Conservation (phyloP, 805 yeast genomes). For the Zygosaccharomyces siamensis region DNA sequence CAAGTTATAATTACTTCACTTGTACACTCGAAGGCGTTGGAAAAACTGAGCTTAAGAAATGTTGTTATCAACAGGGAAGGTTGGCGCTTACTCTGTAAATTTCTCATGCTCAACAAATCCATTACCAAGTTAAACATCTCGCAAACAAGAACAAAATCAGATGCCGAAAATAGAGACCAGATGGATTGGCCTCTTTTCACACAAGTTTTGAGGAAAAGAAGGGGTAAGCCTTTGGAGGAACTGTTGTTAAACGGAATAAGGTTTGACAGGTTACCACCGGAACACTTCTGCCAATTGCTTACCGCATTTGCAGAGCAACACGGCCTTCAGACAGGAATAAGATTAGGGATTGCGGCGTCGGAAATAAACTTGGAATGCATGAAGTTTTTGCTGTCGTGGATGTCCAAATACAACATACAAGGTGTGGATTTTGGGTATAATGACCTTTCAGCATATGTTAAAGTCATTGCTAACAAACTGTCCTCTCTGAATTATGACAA, state of each 20-base stretch:
- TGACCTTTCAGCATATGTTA: conserved; percentile 43
- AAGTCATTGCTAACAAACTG: conserved; percentile 24
- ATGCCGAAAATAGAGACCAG: conserved; percentile 51
- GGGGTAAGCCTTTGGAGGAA: conserved; percentile 64
- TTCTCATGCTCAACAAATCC: conserved; percentile 57
- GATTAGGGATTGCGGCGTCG: conserved; percentile 75
- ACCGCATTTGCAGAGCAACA: conserved; percentile 46
- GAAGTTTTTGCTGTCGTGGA: conserved; percentile 54
- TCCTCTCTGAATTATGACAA: conserved; percentile 19
- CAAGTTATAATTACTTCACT: conserved; percentile 67
- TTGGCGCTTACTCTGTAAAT: conserved; percentile 77
- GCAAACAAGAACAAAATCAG: conserved; percentile 46
- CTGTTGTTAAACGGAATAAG: conserved; percentile 74
- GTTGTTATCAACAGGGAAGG: conserved; percentile 67
- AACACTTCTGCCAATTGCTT: conserved; percentile 51
- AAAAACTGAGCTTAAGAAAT: conserved; percentile 72
- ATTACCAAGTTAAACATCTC: conserved; percentile 64
- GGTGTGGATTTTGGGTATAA: conserved; percentile 87
- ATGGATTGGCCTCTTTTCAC: conserved; percentile 81
- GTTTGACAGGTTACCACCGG: conserved; percentile 44
- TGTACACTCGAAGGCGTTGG: conserved; percentile 58
- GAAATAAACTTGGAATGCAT: conserved; percentile 59
- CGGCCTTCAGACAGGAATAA: conserved; percentile 22
- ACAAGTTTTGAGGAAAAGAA: conserved; percentile 61
- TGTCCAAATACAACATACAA: conserved; percentile 37